Evolutionary conservation across 1,284 basidiomycete genomes (phyloP), one percentile per base, ranked within the genome.

Genomic region (Ganoderma meredithae): DNA sequence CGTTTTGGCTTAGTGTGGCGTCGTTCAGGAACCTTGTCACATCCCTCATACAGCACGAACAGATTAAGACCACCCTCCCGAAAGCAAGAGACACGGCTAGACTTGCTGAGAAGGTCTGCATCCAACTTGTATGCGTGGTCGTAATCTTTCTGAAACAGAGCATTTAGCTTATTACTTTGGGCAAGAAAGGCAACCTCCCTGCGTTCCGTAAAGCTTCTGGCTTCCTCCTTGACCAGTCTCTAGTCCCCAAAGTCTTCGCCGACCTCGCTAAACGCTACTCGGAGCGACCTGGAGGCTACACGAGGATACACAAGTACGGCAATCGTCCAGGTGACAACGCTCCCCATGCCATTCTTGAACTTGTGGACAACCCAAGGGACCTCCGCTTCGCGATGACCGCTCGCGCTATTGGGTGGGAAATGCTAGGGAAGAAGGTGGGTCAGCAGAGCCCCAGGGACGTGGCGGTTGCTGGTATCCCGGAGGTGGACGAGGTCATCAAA

Each of bases 61-160:
- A 95, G 77, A 97, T 99, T 79, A 93, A 94, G 79, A 99, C 98
- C 6, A 99, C 98, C 0, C 83, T 98, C 36, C 94, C 98, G 27
- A 99, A 99, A 81, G 98, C 98, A 1, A 93, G 94, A 79, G 96
- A 98, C 78, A 85, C 96, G 4, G 95, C 95, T 12, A 88, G 95
- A 72, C 83, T 98, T 65, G 96, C 96, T 52, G 98, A 99, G 79
- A 98, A 98, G 89, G 95, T 95, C 71, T 66, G 77, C 59, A 39
- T 10, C 47, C 44, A 27, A 25, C 3, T 9, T 1, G 52, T 13
- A 22, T 64, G 44, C 31, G 55, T 27, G 41, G 12, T 22, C 9
- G 33, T 39, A 22, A 58, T 15, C 19, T 43, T 55, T 9, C 39
- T 27, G 27, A 60, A 17, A 9, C 7, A 13, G 1, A 8, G 4